Evolutionary conservation across 768 basidiomycete genomes (phyloP), one percentile per base, ranked within the genome.

Genomic region (Mycena galericulata): DNA sequence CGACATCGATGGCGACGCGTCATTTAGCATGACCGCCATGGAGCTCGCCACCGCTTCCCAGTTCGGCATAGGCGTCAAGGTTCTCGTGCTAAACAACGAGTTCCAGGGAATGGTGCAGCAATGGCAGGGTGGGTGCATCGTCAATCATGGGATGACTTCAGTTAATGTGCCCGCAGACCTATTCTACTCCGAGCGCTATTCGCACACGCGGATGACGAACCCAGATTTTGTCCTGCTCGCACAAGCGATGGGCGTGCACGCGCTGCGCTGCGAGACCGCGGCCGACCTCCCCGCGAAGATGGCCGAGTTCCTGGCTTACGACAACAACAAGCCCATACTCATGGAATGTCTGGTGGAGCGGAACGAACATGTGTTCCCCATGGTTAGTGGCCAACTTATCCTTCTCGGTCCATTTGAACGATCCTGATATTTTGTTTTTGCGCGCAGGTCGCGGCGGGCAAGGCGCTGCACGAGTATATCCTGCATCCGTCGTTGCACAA

Each of bases 1-100:
- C 53, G 97, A 99, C 78, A 91, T 99, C 69, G 98, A 99, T 73
- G 98, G 98, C 14, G 98, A 99, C 77, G 98, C 98, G 0, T 97
- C 95, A 24, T 97, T 99, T 83, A 96, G 94, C 76, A 99, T 99
- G 98, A 99, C 98, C 2, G 97, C 96, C 0, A 99, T 99, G 98
- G 98, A 99, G 81, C 90, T 99, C 57, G 91, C 92, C 26, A 99
- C 98, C 1, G 98, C 98, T 6, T 86, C 93, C 27, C 94, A 97
- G 76, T 96, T 88, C 82, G 80, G 88, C 75, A 98, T 99, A 70
- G 97, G 98, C 66, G 95, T 98, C 76, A 99, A 99, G 82, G 92
- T 96, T 41, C 84, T 98, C 72, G 81, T 98, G 26, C 80, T 98
- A 74, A 97, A 98, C 85, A 98, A 98, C 80, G 95, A 97, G 76